These are phyloP conservation scores for Ramicandelaber brevisporus DNA, from an alignment of 192 early-diverging fungal species.

Conservation along the genomic window DNA sequence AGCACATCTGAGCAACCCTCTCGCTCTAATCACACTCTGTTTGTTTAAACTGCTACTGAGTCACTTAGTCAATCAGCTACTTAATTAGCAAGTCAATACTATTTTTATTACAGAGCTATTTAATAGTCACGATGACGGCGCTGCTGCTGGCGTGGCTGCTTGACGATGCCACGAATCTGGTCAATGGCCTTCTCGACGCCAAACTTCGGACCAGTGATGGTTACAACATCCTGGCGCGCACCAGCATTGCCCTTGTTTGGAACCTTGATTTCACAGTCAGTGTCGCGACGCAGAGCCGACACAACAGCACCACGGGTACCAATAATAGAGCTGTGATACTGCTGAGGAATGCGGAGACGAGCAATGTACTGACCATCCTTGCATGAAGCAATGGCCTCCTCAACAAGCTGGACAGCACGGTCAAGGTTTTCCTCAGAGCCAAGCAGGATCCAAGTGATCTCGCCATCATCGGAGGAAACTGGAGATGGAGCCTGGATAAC, in stretches of 20 bases:
- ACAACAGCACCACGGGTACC: conserved; percentile 49
- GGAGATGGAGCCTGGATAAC: conserved; percentile 3
- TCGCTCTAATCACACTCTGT: too few species aligned
- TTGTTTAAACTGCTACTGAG: too few species aligned
- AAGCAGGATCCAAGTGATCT: conserved; percentile 21
- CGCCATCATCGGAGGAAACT: conserved; percentile 6
- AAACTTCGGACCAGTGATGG: conserved; percentile 6
- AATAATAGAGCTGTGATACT: conserved; percentile 38
- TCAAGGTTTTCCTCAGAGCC: conserved; percentile 22
- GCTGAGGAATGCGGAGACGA: conserved; percentile 16
- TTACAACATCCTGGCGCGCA: conserved; percentile 7
- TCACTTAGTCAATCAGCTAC: conserved; percentile 1
- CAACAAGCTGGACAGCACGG: conserved; percentile 8
- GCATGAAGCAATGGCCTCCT: conserved; percentile 2
- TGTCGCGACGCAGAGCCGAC: conserved; percentile 32
- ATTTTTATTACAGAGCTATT: too few species aligned
- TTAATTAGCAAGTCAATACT: conserved; percentile 1
- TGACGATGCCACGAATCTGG: conserved; percentile 4
- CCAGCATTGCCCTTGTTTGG: conserved; percentile 10
- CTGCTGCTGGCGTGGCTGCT: too few species aligned
- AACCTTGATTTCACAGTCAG: conserved; percentile 34
- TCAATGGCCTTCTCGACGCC: conserved; percentile 9
- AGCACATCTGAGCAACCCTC: too few species aligned
- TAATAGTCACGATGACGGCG: too few species aligned
- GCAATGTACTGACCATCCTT: conserved; percentile 6